Evolutionary conservation across 208 protist genomes (phyloP).

Genomic region (Borovskyia barvae): DNA sequence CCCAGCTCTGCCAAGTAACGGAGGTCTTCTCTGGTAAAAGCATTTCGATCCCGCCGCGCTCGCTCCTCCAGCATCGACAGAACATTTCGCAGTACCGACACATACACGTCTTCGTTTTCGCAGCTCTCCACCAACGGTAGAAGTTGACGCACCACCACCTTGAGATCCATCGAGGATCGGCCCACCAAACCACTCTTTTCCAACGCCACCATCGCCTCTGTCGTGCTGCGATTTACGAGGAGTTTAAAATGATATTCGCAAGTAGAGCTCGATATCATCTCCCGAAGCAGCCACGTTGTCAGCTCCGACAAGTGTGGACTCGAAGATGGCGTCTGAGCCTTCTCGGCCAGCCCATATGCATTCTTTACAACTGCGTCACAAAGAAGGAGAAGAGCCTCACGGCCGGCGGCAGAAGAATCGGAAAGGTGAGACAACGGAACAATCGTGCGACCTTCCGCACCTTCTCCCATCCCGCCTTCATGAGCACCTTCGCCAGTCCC

Average conservation of each 20-base stretch:
- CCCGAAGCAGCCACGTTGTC: slow-evolving; percentile 72
- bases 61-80: slow-evolving; percentile 62
- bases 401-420: neutral
- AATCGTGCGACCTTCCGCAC: neutral
- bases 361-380: slow-evolving; percentile 22
- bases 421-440: neutral
- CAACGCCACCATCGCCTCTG: slow-evolving; percentile 49
- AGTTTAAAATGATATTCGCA: slow-evolving; percentile 62
- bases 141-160: slow-evolving; percentile 39
- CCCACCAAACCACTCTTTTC: slow-evolving; percentile 56
- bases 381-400: slow-evolving; percentile 8
- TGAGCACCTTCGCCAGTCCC: slow-evolving; percentile 8
- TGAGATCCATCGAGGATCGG: slow-evolving; percentile 33
- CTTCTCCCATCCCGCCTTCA: neutral
- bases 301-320: slow-evolving; percentile 49
- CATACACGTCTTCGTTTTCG: slow-evolving; percentile 69
- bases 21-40: slow-evolving; percentile 61
- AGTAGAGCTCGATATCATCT: slow-evolving; percentile 39
- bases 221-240: slow-evolving; percentile 49
- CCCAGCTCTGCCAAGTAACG: slow-evolving; percentile 63
- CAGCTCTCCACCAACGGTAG: slow-evolving; percentile 67
- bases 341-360: slow-evolving; percentile 23
- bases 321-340: slow-evolving; percentile 33
- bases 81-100: slow-evolving; percentile 62
- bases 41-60: slow-evolving; percentile 41